Percentiles rank a stretch among this genome's conserved stretches.
phyloP scores from a whole-genome alignment of 805 yeast species.

The Spathaspora sp. region DNA sequence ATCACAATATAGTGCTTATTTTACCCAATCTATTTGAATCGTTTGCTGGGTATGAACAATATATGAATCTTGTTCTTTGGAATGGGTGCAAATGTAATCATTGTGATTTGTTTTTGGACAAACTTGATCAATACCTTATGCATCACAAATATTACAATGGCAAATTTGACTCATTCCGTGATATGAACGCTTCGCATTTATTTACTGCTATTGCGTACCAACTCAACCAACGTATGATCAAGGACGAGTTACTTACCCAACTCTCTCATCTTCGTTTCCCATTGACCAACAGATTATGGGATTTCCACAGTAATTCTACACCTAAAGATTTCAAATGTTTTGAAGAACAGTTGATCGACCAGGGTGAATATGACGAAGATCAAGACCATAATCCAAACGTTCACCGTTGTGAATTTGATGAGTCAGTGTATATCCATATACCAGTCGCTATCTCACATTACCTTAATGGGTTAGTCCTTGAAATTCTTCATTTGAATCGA shows the following conservation, averaged over 20 bases:
- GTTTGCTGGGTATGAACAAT: constrained; percentile 64
- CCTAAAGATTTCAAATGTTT: constrained; percentile 25
- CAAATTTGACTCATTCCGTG: constrained; percentile 46
- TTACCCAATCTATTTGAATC: constrained; percentile 60
- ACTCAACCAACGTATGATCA: constrained; percentile 30
- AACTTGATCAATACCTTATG: constrained; percentile 59
- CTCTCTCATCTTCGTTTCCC: constrained; percentile 13
- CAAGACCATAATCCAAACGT: background rate
- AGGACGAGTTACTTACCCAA: constrained; percentile 10
- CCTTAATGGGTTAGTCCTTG: constrained; percentile 28
- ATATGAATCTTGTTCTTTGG: constrained; percentile 70
- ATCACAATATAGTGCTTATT: constrained; percentile 37
- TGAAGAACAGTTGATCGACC: constrained; percentile 28
- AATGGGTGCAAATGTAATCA: constrained; percentile 68
- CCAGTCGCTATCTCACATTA: constrained; percentile 29
- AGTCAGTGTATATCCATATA: background rate
- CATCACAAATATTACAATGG: constrained; percentile 58
- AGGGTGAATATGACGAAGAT: constrained; percentile 35
- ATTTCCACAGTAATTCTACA: constrained; percentile 21
- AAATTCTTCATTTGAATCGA: constrained; percentile 30
- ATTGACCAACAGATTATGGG: constrained; percentile 24
- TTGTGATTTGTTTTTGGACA: constrained; percentile 47
- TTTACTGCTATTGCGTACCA: constrained; percentile 50
- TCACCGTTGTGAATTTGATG: background rate
- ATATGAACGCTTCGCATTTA: constrained; percentile 56